Conservation (phyloP, 805 yeast genomes). For the Brettanomyces anomalus region DNA sequence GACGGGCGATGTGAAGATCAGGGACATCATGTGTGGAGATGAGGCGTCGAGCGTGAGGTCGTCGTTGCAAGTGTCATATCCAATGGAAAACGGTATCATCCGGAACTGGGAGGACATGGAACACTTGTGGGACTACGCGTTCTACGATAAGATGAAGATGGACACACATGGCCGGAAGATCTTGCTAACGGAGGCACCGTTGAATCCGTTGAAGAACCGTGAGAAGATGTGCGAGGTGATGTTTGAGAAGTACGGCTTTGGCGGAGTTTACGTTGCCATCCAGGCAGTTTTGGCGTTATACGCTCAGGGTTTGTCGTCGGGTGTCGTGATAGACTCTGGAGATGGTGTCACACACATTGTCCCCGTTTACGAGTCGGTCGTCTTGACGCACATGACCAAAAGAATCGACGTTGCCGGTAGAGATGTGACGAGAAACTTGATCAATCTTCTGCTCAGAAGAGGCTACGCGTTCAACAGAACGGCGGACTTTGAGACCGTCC, state of each 20-base stretch:
- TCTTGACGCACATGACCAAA: constrained; percentile 85
- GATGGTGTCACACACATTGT: constrained; percentile 98
- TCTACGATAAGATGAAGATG: constrained; percentile 80
- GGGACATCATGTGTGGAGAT: constrained; percentile 96
- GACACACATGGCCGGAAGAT: constrained; percentile 70
- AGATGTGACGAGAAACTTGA: constrained; percentile 94
- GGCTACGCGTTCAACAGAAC: constrained; percentile 98
- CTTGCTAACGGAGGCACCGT: constrained; percentile 92
- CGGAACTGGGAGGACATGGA: constrained; percentile 99
- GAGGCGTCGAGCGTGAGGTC: constrained; percentile 91
- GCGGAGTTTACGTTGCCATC: constrained; percentile 91
- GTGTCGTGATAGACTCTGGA: constrained; percentile 98
- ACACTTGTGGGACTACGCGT: constrained; percentile 95
- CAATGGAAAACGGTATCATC: constrained; percentile 98
- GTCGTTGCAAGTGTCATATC: constrained; percentile 86
- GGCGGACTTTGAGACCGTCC: constrained; percentile 97
- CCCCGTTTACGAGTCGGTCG: constrained; percentile 95
- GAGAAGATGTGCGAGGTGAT: constrained; percentile 87
- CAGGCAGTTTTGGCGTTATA: constrained; percentile 97
- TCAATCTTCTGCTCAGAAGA: constrained; percentile 82
- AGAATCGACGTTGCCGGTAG: constrained; percentile 97
- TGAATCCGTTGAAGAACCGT: constrained; percentile 89
- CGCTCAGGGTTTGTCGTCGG: constrained; percentile 94
- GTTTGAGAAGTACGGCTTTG: constrained; percentile 85
- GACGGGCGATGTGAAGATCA: constrained; percentile 65